Conservation (phyloP, 441 rosid species). For the Macaranga tanarius region DNA sequence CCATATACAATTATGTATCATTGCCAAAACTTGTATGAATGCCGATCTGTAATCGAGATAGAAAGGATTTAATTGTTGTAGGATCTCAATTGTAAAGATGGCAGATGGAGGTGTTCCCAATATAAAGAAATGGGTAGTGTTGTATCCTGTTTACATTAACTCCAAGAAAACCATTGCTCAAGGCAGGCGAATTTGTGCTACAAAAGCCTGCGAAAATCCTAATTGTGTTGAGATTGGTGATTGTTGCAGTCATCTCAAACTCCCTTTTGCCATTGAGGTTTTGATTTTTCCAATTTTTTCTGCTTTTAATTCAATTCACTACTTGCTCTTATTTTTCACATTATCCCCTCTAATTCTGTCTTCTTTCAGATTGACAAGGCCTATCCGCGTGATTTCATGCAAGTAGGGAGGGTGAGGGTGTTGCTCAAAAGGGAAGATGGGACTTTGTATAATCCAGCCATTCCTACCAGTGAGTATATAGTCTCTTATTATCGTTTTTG, state of each 20-base stretch:
- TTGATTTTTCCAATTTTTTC: not conserved
- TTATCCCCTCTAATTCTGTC: not conserved
- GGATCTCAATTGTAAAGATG: constrained; percentile 15
- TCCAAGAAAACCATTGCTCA: constrained; percentile 83
- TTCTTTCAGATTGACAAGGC: constrained; percentile 73
- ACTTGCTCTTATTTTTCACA: not conserved
- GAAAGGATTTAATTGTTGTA: constrained; percentile 10
- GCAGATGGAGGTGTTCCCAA: constrained; percentile 45
- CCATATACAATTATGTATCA: no score
- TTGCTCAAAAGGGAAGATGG: constrained; percentile 85
- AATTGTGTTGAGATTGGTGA: constrained; percentile 72
- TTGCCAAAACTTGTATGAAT: not conserved
- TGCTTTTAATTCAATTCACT: not conserved
- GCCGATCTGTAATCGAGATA: not conserved
- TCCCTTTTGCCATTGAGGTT: constrained; percentile 71
- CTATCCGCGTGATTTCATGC: constrained; percentile 97
- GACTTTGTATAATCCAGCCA: constrained; percentile 68
- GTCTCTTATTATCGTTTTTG: not conserved
- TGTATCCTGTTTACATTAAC: constrained; percentile 81
- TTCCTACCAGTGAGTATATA: constrained; percentile 62
- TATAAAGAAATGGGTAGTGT: constrained; percentile 69
- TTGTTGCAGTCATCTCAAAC: constrained; percentile 66
- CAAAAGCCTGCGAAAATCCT: constrained; percentile 78
- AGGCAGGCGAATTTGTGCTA: constrained; percentile 63
- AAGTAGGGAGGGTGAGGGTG: constrained; percentile 91